These are phyloP conservation scores for Syzygium grande DNA, from an alignment of 345 rosid genomes.

Conservation along the genomic window DNA sequence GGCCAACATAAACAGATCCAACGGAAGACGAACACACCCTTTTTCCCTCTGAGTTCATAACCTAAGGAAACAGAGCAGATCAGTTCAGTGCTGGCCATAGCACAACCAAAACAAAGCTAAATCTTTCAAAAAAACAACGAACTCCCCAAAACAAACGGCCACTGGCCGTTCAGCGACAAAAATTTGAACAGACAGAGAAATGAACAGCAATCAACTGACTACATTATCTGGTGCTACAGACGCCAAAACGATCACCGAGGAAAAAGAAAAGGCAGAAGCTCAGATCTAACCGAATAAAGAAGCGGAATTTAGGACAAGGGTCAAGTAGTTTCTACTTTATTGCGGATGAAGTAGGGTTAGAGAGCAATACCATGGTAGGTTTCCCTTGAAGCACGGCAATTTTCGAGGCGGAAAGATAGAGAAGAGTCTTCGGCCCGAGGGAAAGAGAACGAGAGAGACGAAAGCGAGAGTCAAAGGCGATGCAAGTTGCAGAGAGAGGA, in stretches of 20 bases:
- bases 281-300: background rate
- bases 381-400: background rate
- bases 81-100: background rate
- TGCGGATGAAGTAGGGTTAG: background rate
- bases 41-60: background rate
- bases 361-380: background rate
- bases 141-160: background rate
- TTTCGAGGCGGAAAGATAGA: background rate
- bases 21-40: background rate
- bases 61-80: background rate
- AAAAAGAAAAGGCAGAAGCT: background rate
- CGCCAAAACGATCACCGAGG: background rate
- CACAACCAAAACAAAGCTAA: background rate
- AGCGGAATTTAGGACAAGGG: background rate
- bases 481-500: background rate
- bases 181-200: background rate
- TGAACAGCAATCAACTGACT: background rate
- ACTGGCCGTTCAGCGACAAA: background rate
- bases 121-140: background rate
- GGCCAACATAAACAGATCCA: background rate
- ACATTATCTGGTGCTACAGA: too few species aligned
- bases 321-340: background rate
- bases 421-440: too few species aligned
- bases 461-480: background rate
- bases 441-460: background rate